Conservation (phyloP, 2,329 filamentous ascomycete genomes). For the Septoria petroselini region DNA sequence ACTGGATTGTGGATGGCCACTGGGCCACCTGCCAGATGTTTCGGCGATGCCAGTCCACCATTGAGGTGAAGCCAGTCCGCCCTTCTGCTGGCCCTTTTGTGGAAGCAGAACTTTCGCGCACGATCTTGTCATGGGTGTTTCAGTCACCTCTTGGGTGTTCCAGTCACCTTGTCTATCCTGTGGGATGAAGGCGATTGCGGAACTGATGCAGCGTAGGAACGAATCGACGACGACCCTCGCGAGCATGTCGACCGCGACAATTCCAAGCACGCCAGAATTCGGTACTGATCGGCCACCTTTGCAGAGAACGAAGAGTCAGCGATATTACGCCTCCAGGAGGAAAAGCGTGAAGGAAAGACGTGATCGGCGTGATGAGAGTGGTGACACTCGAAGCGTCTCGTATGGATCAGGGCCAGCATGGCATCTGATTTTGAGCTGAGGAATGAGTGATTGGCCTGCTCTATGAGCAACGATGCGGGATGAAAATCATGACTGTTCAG, state of each 20-base stretch:
- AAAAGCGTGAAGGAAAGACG: constrained; percentile 12
- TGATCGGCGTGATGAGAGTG: constrained; percentile 4
- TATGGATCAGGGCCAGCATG: constrained; percentile 12
- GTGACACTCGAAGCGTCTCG: constrained; percentile 4
- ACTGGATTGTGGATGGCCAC: constrained; percentile 9
- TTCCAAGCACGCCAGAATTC: not conserved
- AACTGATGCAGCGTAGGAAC: constrained; percentile 7
- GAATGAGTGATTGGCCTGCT: not conserved
- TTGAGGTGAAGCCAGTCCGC: constrained; percentile 16
- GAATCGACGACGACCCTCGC: not conserved
- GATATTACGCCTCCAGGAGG: constrained; percentile 13
- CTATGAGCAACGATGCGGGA: constrained; percentile 5
- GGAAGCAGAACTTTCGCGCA: constrained; percentile 10
- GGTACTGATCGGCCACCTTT: constrained; percentile 4
- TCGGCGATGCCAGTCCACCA: constrained; percentile 16
- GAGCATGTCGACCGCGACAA: not conserved
- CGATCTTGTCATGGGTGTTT: not conserved
- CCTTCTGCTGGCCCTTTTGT: constrained; percentile 7
- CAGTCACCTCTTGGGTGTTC: constrained; percentile 1
- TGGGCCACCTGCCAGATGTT: constrained; percentile 3
- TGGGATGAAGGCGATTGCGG: not conserved
- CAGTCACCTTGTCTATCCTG: constrained; percentile 7
- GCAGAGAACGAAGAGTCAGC: constrained; percentile 7
- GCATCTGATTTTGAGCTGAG: constrained; percentile 12
- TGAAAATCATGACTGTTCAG: constrained; percentile 1